Conservation (phyloP, 2,329 filamentous ascomycete genomes). For the Aspergillus texensis region DNA sequence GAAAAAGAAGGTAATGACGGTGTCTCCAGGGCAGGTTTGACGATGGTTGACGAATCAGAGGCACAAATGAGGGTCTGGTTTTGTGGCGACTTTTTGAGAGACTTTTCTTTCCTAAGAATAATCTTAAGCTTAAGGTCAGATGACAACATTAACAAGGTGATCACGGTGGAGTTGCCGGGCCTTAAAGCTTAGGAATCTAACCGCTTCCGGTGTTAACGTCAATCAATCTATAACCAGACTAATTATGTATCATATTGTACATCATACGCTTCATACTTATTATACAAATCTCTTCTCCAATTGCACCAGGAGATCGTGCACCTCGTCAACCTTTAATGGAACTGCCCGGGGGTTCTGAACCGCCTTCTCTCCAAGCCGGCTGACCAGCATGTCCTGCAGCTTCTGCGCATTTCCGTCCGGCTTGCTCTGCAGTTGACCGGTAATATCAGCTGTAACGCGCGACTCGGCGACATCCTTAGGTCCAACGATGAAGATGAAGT, state of each 20-base stretch:
- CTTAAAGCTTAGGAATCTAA: neutral
- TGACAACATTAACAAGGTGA: neutral
- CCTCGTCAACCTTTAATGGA: conserved; percentile 39
- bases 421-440: conserved; percentile 47
- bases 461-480: conserved; percentile 62
- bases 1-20: neutral
- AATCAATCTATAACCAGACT: conserved; percentile 4
- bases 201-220: neutral
- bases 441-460: conserved; percentile 53
- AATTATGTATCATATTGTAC: neutral
- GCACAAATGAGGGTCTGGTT: neutral
- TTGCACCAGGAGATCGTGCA: conserved; percentile 39
- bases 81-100: neutral
- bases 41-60: neutral
- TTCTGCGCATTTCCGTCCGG: conserved; percentile 31
- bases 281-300: conserved; percentile 43
- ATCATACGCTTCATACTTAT: conserved; percentile 1
- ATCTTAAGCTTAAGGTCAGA: conserved; percentile 5
- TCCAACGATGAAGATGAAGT: conserved; percentile 73
- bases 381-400: conserved; percentile 31
- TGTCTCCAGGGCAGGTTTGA: neutral
- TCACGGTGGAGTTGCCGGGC: neutral
- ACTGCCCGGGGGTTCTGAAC: conserved; percentile 39
- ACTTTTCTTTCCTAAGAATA: neutral
- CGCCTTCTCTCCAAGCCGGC: conserved; percentile 28